Evolutionary conservation across 768 basidiomycete species (phyloP), one percentile per base, ranked within the genome.

Genomic region (Clavulina sp.): DNA sequence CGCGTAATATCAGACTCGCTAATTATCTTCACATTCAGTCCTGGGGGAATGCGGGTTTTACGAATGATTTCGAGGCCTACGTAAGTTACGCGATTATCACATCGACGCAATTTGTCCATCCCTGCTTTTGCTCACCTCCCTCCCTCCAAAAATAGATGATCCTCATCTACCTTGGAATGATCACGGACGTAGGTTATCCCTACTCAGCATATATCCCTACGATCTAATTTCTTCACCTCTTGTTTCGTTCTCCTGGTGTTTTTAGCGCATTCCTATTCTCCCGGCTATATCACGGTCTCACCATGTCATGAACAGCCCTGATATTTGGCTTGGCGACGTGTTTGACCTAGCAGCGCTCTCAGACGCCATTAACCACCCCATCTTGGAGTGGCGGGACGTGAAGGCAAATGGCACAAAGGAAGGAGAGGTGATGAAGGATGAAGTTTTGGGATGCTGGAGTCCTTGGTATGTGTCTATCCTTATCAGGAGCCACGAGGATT

Each of bases 301-400:
- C 26, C 43, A 46, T 24, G 24, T 46, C 13, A 24, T 13, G 13
- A 26, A 9, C 26, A 71, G 70, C 36, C 64, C 63, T 4, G 62
- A 64, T 13, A 66, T 71, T 13, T 63, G 72, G 19, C 78, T 80
- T 56, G 71, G 76, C n/a, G 70, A 75, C 26, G 71, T 80, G 0
- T 80, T 80, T 56, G 76, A 81, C 57, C 62, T 80, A 43, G 69
- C 73, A 1, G 67, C 73, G 7, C 67, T 80, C 4, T 64, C 70
- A 30, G 61, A 66, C 48, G 58, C 61, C 9, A 58, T 78, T 24
- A 65, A 67, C n/a, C 64, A 58, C 38, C 73, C 77, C 0, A 60
- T 81, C 9, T 59, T 80, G 3, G 77, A 81, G 62, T 81, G 78
- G 78, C 67, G 71, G 43, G 71, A 80, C 53, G 70, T 81, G 43